Evolutionary conservation across 2,329 filamentous ascomycete genomes (phyloP).

Genomic region (Colletotrichum sp.): DNA sequence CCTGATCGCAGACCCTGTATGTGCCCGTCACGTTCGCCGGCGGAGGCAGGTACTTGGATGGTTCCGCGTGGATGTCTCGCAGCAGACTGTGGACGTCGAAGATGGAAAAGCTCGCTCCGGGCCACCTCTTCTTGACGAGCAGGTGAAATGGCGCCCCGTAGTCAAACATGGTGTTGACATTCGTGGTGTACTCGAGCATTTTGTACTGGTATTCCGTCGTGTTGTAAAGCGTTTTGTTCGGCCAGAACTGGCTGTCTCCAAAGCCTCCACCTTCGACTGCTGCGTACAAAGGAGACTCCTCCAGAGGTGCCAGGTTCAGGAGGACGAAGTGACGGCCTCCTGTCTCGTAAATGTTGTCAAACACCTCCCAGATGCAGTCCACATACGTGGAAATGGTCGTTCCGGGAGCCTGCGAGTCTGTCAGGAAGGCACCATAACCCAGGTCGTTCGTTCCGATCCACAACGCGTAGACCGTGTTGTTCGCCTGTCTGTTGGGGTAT

Average conservation of each 20-base stretch:
- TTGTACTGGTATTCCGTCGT: conserved; percentile 49
- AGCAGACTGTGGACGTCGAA: conserved; percentile 72
- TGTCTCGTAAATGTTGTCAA: conserved; percentile 67
- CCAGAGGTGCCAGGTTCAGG: conserved; percentile 70
- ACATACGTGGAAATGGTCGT: conserved; percentile 69
- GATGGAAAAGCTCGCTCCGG: conserved; percentile 65
- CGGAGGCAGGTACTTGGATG: conserved; percentile 63
- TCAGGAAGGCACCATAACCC: conserved; percentile 68
- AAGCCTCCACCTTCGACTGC: conserved; percentile 46
- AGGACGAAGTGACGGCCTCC: conserved; percentile 76
- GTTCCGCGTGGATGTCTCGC: conserved; percentile 67
- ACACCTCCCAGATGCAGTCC: conserved; percentile 69
- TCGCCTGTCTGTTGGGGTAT: conserved; percentile 47
- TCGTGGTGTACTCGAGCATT: conserved; percentile 50
- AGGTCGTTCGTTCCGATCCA: conserved; percentile 88
- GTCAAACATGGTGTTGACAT: conserved; percentile 52
- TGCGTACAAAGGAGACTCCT: conserved; percentile 72
- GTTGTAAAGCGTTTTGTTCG: conserved; percentile 50
- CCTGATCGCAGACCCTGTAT: conserved; percentile 56
- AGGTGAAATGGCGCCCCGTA: conserved; percentile 55
- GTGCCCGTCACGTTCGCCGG: conserved; percentile 67
- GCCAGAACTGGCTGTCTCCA: conserved; percentile 49
- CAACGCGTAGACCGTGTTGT: conserved; percentile 74
- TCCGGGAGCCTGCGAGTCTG: conserved; percentile 62
- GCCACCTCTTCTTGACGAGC: conserved; percentile 51